These are phyloP conservation scores for Tuber borchii DNA, from an alignment of 495 filamentous ascomycete species.

Conservation along the genomic window DNA sequence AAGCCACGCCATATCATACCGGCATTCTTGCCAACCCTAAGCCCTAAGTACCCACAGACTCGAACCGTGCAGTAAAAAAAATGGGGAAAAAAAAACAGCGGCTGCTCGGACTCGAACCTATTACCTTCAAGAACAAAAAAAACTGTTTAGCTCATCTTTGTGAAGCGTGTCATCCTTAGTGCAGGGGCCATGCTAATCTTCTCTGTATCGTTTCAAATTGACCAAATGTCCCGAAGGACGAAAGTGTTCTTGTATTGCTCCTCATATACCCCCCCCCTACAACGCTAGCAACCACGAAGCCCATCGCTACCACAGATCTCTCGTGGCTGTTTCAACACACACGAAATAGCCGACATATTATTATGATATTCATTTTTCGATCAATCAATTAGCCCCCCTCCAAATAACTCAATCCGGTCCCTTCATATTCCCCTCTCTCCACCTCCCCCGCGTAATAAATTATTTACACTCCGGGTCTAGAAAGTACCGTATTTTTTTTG, in stretches of 20 bases:
- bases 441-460: not conserved
- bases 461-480: not conserved
- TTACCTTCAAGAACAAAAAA: conserved; percentile 33
- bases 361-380: not conserved
- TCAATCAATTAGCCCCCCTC: not conserved
- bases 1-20: not conserved
- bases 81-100: conserved; percentile 5
- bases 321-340: not conserved
- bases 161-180: conserved; percentile 99
- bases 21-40: not conserved
- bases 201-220: conserved; percentile 78
- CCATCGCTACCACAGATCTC: not conserved
- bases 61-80: not conserved
- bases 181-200: conserved; percentile 99
- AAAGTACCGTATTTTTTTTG: not conserved
- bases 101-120: conserved; percentile 27
- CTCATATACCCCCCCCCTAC: not conserved
- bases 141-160: conserved; percentile 86
- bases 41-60: not conserved
- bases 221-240: conserved; percentile 71
- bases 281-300: not conserved
- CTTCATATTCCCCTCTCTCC: too few species aligned
- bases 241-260: not conserved
- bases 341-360: not conserved
- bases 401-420: not conserved